Evolutionary conservation across 2,329 filamentous ascomycete genomes (phyloP).

Genomic region (Penicillium brasilianum): DNA sequence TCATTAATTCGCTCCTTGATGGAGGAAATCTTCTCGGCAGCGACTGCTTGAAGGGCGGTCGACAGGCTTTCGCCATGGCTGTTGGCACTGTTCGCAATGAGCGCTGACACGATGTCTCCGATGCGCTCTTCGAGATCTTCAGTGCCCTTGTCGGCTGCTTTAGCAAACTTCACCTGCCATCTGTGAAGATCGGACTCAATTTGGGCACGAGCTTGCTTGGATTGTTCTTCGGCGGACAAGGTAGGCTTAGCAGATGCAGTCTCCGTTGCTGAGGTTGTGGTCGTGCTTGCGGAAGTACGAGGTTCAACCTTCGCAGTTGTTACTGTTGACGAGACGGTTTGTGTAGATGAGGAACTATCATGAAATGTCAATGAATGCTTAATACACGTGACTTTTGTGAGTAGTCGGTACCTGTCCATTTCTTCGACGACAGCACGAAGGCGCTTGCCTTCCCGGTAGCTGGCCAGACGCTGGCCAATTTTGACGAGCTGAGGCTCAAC

Average conservation of each 20-base stretch:
- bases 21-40: constrained; percentile 65
- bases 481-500: constrained; percentile 93
- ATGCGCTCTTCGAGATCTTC: constrained; percentile 68
- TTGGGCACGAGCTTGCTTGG: constrained; percentile 59
- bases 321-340: constrained; percentile 32
- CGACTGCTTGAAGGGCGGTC: constrained; percentile 69
- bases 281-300: constrained; percentile 26
- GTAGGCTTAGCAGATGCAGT: constrained; percentile 35
- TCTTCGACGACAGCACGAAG: constrained; percentile 64
- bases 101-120: constrained; percentile 71
- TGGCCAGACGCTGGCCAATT: constrained; percentile 85
- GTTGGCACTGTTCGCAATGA: constrained; percentile 68
- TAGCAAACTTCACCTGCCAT: constrained; percentile 89
- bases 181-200: constrained; percentile 78
- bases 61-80: constrained; percentile 58
- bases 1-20: constrained; percentile 71
- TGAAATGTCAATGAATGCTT: constrained; percentile 14
- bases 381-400: not conserved
- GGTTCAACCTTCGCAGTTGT: constrained; percentile 23
- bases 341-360: constrained; percentile 27
- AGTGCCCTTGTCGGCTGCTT: constrained; percentile 82
- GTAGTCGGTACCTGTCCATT: constrained; percentile 50
- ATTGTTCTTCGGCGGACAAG: constrained; percentile 52
- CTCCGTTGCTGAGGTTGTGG: constrained; percentile 35
- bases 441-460: constrained; percentile 64